Evolutionary conservation across 805 yeast genomes (phyloP).

Genomic region (Ogataea zsoltii): DNA sequence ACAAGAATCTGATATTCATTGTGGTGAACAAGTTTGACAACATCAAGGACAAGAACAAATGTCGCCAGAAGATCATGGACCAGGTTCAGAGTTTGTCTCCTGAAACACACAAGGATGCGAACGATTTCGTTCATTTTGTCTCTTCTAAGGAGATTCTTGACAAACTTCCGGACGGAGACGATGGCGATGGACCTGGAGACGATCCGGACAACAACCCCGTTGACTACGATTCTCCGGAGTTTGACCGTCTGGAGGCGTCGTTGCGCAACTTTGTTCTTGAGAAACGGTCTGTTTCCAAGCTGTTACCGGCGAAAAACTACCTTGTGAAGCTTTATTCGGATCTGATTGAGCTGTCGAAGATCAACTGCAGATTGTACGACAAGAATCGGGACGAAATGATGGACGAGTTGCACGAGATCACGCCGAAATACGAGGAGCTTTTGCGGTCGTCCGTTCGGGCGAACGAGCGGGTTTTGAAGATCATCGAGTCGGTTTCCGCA

Average conservation of each 20-base stretch:
- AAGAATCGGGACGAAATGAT: conserved; percentile 49
- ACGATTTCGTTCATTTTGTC: conserved; percentile 93
- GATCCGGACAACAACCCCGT: conserved; percentile 31
- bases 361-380: conserved; percentile 59
- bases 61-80: conserved; percentile 72
- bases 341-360: conserved; percentile 54
- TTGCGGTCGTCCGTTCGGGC: conserved; percentile 53
- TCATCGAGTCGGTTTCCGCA: conserved; percentile 61
- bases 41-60: conserved; percentile 76
- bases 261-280: conserved; percentile 84
- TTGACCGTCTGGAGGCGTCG: conserved; percentile 82
- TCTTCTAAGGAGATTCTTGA: conserved; percentile 56
- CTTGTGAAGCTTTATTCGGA: conserved; percentile 70
- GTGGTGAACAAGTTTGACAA: conserved; percentile 92
- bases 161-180: conserved; percentile 30
- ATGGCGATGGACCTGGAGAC: conserved; percentile 37
- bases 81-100: conserved; percentile 88
- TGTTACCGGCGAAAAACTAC: conserved; percentile 92
- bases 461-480: conserved; percentile 56
- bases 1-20: conserved; percentile 87
- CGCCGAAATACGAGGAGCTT: conserved; percentile 63
- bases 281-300: conserved; percentile 83
- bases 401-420: conserved; percentile 53
- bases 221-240: conserved; percentile 55
- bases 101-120: conserved; percentile 82